Evolutionary conservation across 106 monocot genomes (phyloP).

Genomic region (Cymbidium sinense): DNA sequence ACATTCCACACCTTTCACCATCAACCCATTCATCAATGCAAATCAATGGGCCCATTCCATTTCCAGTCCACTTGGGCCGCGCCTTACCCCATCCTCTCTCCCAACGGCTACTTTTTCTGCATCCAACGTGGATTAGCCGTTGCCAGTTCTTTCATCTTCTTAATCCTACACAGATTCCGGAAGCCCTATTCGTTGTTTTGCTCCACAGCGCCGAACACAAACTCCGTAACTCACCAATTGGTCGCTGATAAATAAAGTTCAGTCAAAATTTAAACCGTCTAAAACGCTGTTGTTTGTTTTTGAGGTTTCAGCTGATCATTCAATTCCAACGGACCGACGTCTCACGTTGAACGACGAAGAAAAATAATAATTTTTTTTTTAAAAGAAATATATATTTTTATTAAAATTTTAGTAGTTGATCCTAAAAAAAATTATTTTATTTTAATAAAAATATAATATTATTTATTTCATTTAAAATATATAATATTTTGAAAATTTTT

Average conservation of each 20-base stretch:
- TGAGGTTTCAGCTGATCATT: neutral
- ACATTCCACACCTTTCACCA: no score
- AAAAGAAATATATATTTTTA: no score
- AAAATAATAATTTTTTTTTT: no score
- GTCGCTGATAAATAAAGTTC: neutral
- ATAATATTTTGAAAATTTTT: no score
- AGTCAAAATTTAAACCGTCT: neutral
- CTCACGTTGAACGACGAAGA: no score
- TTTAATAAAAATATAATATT: no score
- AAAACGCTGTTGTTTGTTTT: neutral
- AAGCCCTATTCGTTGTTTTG: neutral
- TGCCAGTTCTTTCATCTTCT: no score
- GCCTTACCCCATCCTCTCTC: neutral
- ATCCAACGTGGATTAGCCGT: neutral
- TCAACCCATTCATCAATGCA: no score
- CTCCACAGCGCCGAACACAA: neutral
- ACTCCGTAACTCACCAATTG: neutral
- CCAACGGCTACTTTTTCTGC: neutral
- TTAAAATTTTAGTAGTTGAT: no score
- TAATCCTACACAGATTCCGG: neutral
- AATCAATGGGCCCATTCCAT: no score
- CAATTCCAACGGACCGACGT: neutral
- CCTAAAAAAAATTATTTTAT: no score
- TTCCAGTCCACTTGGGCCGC: neutral
- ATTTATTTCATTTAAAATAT: no score